Conservation (phyloP, 352 stramenopile genomes). For the Globisporangium acanthophoron region DNA sequence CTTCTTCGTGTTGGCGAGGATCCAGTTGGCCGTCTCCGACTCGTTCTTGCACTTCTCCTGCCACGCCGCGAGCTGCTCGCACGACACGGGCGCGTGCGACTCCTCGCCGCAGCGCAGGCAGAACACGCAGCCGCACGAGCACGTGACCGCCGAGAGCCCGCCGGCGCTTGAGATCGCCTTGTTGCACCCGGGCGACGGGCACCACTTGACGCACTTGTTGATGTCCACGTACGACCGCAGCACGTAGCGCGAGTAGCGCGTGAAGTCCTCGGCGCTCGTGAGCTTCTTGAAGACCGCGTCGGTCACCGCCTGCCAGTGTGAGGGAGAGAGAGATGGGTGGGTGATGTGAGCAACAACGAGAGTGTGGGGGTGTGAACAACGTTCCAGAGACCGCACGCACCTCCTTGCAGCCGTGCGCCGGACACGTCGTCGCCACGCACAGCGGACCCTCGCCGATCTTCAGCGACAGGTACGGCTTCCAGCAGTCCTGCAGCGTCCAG, state of each 20-base stretch:
- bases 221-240: slow-evolving; percentile 98
- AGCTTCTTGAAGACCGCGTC: slow-evolving; percentile 71
- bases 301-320: slow-evolving; percentile 36
- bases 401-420: slow-evolving; percentile 94
- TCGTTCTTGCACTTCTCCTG: slow-evolving; percentile 97
- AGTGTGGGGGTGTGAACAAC: not conserved
- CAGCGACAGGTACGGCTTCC: slow-evolving; percentile 79
- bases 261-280: slow-evolving; percentile 62
- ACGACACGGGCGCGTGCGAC: slow-evolving; percentile 92
- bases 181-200: slow-evolving; percentile 93
- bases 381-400: slow-evolving; percentile 19
- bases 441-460: slow-evolving; percentile 91
- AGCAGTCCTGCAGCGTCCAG: slow-evolving; percentile 51
- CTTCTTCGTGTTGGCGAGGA: slow-evolving; percentile 99
- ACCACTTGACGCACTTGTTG: slow-evolving; percentile 97
- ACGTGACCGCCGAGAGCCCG: slow-evolving; percentile 72
- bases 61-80: slow-evolving; percentile 92
- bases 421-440: slow-evolving; percentile 94
- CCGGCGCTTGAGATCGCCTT: slow-evolving; percentile 89
- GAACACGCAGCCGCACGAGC: slow-evolving; percentile 85
- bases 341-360: too few relatives aligned
- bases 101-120: slow-evolving; percentile 95
- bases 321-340: not conserved
- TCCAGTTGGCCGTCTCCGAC: slow-evolving; percentile 99
- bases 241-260: slow-evolving; percentile 90